Evolutionary conservation across 208 protist species (phyloP), one percentile per base, ranked within the genome.

Genomic region (Crithidia brevicula): DNA sequence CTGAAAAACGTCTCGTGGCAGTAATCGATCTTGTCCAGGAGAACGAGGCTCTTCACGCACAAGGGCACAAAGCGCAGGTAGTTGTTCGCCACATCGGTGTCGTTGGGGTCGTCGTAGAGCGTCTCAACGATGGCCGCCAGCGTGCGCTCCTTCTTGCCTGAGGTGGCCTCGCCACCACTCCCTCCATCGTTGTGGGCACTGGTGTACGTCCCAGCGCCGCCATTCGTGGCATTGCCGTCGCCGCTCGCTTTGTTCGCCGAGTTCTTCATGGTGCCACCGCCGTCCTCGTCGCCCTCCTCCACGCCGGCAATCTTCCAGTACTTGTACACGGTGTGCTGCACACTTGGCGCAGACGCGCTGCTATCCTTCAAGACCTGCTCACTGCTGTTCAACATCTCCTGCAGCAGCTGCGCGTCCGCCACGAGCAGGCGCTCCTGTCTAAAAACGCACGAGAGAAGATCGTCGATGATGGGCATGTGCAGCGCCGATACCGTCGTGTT

Each of bases 1-100:
- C 86, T 84, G 43, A 88, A 89, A 71, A 93, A 90, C 1, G 81
- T 83, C 69, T 91, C 86, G 72, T 90, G 88, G 63, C 77, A 92
- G 75, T 70, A 52, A 33, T 90, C 79, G 11, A 96, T 50, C 45
- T 85, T 81, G 8, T 62, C 82, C 4, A 96, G 76, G 52, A 86
- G 62, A 49, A 85, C 40, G 2, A 92, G 68, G 33, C 77, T 86
- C 74, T 83, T 83, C 20, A 96, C 81, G 52, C 86, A 92, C 4
- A 96, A 73, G 1, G 90, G 87, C 47, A 96, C 86, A 40, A 96
- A 92, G 22, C 75, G 77, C 4, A 89, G 56, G 73, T 91, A 89
- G 60, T 91, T 83, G 63, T 69, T 62, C 8, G 74, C 46, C 22
- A 91, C 42, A 11, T 54, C 51, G 33, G 76, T 64, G 45, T 91